phyloP scores from a whole-genome alignment of 805 yeast genomes.

The Metschnikowia chrysomelidarum region DNA sequence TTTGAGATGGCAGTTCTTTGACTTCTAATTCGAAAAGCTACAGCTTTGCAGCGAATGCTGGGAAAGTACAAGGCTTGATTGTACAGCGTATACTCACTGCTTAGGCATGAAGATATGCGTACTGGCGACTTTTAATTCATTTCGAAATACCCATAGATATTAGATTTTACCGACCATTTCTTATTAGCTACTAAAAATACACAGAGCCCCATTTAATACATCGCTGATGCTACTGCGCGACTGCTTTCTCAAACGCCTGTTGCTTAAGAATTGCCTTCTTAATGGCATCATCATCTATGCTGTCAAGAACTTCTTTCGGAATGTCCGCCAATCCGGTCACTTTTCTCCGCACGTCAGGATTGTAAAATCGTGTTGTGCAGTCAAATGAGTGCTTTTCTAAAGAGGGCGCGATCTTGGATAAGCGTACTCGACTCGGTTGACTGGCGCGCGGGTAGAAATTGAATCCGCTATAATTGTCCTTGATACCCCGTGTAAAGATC shows the following conservation, averaged over 20 bases:
- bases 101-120: too few relatives aligned
- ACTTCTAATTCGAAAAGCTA: too few relatives aligned
- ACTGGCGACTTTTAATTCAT: too few relatives aligned
- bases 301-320: slow-evolving; percentile 57
- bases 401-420: slow-evolving; percentile 25
- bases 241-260: slow-evolving; percentile 45
- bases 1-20: too few relatives aligned
- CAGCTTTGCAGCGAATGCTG: too few relatives aligned
- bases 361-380: slow-evolving; percentile 40
- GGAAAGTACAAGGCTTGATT: too few relatives aligned
- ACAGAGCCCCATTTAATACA: too few relatives aligned
- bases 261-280: slow-evolving; percentile 62
- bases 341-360: slow-evolving; percentile 46
- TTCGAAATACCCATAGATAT: too few relatives aligned
- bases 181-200: too few relatives aligned
- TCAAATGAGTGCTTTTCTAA: slow-evolving; percentile 31
- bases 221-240: background rate
- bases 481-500: slow-evolving; percentile 54
- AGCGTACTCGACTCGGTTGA: slow-evolving; percentile 58
- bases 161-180: too few relatives aligned
- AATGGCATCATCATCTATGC: slow-evolving; percentile 50
- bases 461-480: slow-evolving; percentile 85
- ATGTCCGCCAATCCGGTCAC: slow-evolving; percentile 68
- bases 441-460: slow-evolving; percentile 69
- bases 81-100: too few relatives aligned